Percentiles rank a stretch among this genome's conserved stretches.
These are phyloP conservation scores for Aspergillus sp. DNA, from an alignment of 2,329 filamentous ascomycete species.

Conservation along the genomic window DNA sequence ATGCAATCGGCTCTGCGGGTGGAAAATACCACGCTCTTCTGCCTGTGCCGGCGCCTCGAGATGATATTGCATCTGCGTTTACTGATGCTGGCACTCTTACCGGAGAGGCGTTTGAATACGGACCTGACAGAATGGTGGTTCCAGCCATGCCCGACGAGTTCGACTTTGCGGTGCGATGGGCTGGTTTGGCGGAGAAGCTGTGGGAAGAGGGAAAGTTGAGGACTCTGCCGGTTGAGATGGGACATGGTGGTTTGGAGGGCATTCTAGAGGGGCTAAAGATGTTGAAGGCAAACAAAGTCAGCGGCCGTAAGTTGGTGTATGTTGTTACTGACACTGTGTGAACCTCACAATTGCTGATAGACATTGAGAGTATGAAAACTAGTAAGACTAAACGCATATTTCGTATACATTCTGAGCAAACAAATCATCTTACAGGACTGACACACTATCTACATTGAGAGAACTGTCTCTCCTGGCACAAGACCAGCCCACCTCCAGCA, in stretches of 20 bases:
- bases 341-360: no score
- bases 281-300: conserved; percentile 18
- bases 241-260: conserved; percentile 16
- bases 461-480: conserved; percentile 7
- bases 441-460: background rate
- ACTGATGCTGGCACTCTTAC: conserved; percentile 20
- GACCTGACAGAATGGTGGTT: conserved; percentile 1
- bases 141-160: conserved; percentile 7
- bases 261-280: conserved; percentile 16
- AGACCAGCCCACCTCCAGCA: conserved; percentile 20
- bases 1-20: conserved; percentile 16
- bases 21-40: conserved; percentile 19
- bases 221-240: conserved; percentile 16
- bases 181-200: conserved; percentile 10
- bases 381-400: no score
- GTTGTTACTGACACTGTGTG: background rate
- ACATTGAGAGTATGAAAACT: no score
- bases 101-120: conserved; percentile 18
- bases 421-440: no score
- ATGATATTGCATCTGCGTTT: conserved; percentile 18
- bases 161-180: conserved; percentile 17
- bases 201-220: conserved; percentile 13
- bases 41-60: conserved; percentile 12
- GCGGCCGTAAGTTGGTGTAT: conserved; percentile 22
- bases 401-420: no score